These are phyloP conservation scores for Macadamia integrifolia DNA, from an alignment of 164 flowering plant species.

Conservation along the genomic window DNA sequence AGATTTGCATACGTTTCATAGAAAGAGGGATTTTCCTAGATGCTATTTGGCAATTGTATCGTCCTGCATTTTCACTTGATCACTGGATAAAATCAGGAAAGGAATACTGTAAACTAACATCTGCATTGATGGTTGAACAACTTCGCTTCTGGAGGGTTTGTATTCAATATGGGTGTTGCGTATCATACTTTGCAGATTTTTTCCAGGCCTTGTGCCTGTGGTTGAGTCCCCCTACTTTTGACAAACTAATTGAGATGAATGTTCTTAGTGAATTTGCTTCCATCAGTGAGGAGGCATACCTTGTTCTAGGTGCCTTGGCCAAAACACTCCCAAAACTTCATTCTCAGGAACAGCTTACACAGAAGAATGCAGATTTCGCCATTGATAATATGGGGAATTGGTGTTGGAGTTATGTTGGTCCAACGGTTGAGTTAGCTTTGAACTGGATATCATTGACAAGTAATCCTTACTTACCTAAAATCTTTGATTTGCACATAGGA, in stretches of 20 bases:
- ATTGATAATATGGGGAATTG: conserved; percentile 41
- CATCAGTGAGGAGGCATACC: conserved; percentile 61
- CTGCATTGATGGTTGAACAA: conserved; percentile 78
- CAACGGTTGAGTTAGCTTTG: conserved; percentile 68
- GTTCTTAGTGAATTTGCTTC: conserved; percentile 61
- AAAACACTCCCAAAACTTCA: conserved; percentile 57
- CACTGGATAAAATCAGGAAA: conserved; percentile 64
- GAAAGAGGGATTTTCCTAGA: conserved; percentile 46
- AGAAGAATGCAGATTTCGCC: conserved; percentile 12
- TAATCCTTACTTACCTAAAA: conserved; percentile 24
- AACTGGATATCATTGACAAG: conserved; percentile 51
- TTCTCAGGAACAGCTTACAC: conserved; percentile 20
- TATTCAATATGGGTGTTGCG: conserved; percentile 57
- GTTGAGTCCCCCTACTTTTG: conserved; percentile 66
- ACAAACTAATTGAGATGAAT: conserved; percentile 45
- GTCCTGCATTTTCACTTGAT: conserved; percentile 41
- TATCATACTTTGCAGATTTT: conserved; percentile 55
- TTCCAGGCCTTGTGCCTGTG: conserved; percentile 76
- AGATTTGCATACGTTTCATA: conserved; percentile 46
- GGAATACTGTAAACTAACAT: conserved; percentile 53
- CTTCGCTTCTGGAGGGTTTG: conserved; percentile 83
- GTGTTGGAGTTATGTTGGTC: conserved; percentile 73
- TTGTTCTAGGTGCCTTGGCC: conserved; percentile 67
- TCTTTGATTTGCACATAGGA: conserved; percentile 20
- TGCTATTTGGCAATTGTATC: conserved; percentile 60